Percentiles rank a stretch among this genome's conserved stretches.
Evolutionary conservation across 2,329 filamentous ascomycete genomes (phyloP).

Genomic region (Sordariomycetes sp.): DNA sequence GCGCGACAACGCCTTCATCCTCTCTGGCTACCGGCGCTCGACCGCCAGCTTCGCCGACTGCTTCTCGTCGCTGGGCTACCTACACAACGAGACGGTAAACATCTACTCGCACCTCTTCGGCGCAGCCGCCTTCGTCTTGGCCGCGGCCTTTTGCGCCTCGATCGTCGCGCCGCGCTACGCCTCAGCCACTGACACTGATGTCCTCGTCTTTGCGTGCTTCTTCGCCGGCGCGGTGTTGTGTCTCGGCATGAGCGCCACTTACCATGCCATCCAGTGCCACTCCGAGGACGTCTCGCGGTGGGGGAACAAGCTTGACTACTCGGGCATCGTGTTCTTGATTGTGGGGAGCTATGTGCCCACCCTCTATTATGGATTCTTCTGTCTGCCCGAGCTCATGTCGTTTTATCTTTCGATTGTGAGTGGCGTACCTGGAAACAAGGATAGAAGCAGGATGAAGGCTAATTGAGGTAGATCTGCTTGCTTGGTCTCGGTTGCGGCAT

Average conservation of each 20-base stretch:
- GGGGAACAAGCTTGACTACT: conserved; percentile 90
- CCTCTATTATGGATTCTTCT: conserved; percentile 77
- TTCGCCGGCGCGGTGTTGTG: conserved; percentile 62
- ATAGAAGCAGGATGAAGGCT: conserved; percentile 5
- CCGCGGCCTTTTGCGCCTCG: conserved; percentile 38
- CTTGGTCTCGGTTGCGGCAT: conserved; percentile 65
- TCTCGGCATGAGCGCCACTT: conserved; percentile 72
- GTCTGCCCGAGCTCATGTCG: conserved; percentile 48
- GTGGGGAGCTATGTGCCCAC: conserved; percentile 84
- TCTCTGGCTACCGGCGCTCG: conserved; percentile 36
- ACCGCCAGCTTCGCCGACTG: conserved; percentile 32
- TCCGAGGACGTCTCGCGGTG: conserved; percentile 63
- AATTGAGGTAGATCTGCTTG: conserved; percentile 49
- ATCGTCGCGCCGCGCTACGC: conserved; percentile 52
- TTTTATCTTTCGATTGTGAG: conserved; percentile 65
- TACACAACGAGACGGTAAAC: conserved; percentile 51
- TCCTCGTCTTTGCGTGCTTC: conserved; percentile 66
- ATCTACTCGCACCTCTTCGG: conserved; percentile 55
- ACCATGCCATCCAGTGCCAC: conserved; percentile 77
- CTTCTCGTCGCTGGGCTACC: conserved; percentile 31
- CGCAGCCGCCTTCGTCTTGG: conserved; percentile 40
- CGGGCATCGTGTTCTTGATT: conserved; percentile 85
- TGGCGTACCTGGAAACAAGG: conserved; percentile 8
- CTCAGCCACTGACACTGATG: conserved; percentile 46
- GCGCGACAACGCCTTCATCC: conserved; percentile 45